phyloP scores from a whole-genome alignment of 306 rosid genomes.

The Malus fusca region DNA sequence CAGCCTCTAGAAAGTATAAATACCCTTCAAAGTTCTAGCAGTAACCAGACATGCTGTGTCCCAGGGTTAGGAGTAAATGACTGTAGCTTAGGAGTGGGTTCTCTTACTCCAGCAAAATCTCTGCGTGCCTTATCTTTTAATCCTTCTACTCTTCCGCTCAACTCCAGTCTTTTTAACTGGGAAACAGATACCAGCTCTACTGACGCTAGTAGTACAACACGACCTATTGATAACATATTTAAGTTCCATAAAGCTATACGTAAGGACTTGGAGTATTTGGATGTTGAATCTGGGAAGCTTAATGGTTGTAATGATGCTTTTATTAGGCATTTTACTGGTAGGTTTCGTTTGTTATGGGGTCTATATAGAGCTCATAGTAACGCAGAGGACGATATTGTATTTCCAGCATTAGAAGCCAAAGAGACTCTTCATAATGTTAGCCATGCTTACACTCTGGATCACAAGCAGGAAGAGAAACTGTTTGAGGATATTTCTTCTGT shows the following conservation, averaged over 20 bases:
- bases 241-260: constrained; percentile 45
- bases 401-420: constrained; percentile 41
- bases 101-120: constrained; percentile 63
- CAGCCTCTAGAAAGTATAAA: constrained; percentile 29
- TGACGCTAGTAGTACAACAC: constrained; percentile 3
- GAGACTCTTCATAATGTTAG: constrained; percentile 46
- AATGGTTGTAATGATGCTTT: constrained; percentile 22
- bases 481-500: constrained; percentile 35
- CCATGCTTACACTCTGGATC: constrained; percentile 43
- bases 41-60: constrained; percentile 63
- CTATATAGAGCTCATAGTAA: constrained; percentile 48
- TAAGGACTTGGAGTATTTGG: constrained; percentile 41
- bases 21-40: constrained; percentile 42
- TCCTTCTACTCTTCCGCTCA: constrained; percentile 31
- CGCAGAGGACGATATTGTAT: constrained; percentile 46
- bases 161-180: constrained; percentile 40
- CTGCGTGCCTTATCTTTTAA: constrained; percentile 59
- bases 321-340: constrained; percentile 38
- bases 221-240: constrained; percentile 42
- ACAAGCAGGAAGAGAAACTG: constrained; percentile 41
- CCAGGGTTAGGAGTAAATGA: constrained; percentile 79
- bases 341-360: constrained; percentile 44
- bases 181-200: constrained; percentile 25
- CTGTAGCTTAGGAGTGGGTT: constrained; percentile 64
- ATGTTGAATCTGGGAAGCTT: constrained; percentile 38